Evolutionary conservation across 495 filamentous ascomycete species (phyloP), one percentile per base, ranked within the genome.

Genomic region (Cercophora newfieldiana): DNA sequence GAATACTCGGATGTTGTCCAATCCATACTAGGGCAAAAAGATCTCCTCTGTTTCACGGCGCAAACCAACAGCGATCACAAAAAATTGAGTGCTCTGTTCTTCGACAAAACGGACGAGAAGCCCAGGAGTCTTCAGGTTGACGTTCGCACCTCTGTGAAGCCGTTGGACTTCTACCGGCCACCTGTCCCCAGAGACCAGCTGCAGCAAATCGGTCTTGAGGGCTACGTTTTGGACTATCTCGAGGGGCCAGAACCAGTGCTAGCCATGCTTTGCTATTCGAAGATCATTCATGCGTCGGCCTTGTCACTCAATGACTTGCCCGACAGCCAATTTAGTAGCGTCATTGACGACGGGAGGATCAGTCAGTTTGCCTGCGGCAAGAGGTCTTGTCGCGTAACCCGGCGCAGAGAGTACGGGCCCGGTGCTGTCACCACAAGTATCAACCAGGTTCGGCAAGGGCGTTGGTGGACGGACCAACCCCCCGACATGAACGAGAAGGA

Each of bases 161-260:
- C 81, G 5, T 76, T 91, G 21, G 70, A 77, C 10, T 76, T 80
- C 1, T 88, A 87, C 63, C 78, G 64, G 47, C 71, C 86, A n/a
- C 82, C 84, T 1, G 64, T 90, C n/a, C 81, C 88, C 8, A 80
- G 69, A 51, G 72, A 80, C 8, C 71, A 91, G 58, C 72, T 93
- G 59, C 70, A 70, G 29, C 59, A 66, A 3, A 78, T 87, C 56
- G 94, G 93, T 1, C 88, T 98, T 57, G 90, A 95, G 63, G 87
- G 87, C 10, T 97, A 89, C 82, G 87, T 90, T 4, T 80, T 89
- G 3, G 89, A 97, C 68, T 91, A 81, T 61, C 71, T 99, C 12
- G 82, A 85, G 25, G 95, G 93, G 0, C 95, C 95, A 1, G 90
- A 91, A 18, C 87, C 92, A 3, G 91, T 99, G 2, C 77, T 97